These are phyloP conservation scores for Boechera divaricarpa DNA, from an alignment of 345 rosid genomes.

Conservation along the genomic window DNA sequence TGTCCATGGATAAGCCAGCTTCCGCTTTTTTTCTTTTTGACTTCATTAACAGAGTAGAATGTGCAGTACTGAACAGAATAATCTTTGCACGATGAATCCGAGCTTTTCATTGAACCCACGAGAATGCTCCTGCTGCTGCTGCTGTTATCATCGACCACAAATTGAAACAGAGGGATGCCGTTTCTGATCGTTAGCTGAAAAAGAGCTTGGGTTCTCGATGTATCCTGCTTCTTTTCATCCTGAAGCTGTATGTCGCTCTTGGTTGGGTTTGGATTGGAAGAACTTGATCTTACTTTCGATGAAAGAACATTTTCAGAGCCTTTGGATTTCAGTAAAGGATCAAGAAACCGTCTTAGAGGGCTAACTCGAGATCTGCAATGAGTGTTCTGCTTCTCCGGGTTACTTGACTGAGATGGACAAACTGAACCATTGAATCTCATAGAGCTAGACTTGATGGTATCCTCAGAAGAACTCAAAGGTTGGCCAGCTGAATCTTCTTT, in stretches of 20 bases:
- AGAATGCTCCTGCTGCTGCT: conserved; percentile 51
- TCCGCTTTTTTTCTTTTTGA: conserved; percentile 62
- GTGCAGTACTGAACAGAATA: conserved; percentile 55
- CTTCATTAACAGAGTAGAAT: conserved; percentile 72
- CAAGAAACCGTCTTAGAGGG: conserved; percentile 74
- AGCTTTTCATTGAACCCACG: conserved; percentile 61
- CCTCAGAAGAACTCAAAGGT: conserved; percentile 51
- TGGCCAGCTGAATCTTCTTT: conserved; percentile 65
- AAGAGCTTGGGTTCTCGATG: conserved; percentile 57
- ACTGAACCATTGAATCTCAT: conserved; percentile 50
- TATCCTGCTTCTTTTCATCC: conserved; percentile 46
- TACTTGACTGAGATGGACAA: conserved; percentile 45
- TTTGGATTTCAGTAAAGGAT: conserved; percentile 70
- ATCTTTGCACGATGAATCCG: conserved; percentile 51
- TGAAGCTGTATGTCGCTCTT: conserved; percentile 20
- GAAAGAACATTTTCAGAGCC: conserved; percentile 53
- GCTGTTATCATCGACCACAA: conserved; percentile 54
- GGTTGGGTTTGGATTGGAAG: conserved; percentile 42
- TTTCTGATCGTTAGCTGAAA: conserved; percentile 65
- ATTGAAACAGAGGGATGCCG: conserved; percentile 72
- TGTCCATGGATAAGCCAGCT: conserved; percentile 76
- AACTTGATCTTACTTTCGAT: conserved; percentile 47
- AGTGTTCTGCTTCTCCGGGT: conserved; percentile 49
- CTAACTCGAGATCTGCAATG: conserved; percentile 64
- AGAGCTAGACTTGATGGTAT: conserved; percentile 63